These are phyloP conservation scores for Nemania sp. DNA, from an alignment of 2,329 filamentous ascomycete genomes.

Conservation along the genomic window DNA sequence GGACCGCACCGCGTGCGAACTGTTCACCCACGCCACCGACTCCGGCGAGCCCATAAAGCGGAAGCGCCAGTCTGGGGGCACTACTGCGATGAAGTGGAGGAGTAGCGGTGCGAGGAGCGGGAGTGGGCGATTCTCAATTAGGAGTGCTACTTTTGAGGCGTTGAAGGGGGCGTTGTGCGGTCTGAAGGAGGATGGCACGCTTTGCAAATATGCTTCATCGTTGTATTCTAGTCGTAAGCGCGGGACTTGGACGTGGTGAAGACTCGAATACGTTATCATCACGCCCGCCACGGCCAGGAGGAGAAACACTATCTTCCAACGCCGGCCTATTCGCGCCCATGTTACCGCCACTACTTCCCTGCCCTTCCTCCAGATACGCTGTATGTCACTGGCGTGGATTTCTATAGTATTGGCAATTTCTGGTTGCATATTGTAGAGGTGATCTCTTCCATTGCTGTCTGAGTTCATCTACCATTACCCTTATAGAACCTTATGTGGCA, in stretches of 20 bases:
- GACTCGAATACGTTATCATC: constrained; percentile 47
- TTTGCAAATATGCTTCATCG: constrained; percentile 18
- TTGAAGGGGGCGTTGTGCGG: constrained; percentile 53
- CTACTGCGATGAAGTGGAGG: constrained; percentile 67
- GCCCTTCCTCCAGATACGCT: constrained; percentile 22
- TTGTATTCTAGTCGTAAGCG: constrained; percentile 51
- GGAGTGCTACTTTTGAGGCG: constrained; percentile 64
- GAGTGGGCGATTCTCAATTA: constrained; percentile 65
- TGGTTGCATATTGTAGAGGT: background rate
- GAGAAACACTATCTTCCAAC: constrained; percentile 49
- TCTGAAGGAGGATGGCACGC: constrained; percentile 17
- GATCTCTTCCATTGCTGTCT: background rate
- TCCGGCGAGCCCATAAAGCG: constrained; percentile 65
- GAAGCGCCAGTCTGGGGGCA: constrained; percentile 69
- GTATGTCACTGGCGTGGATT: constrained; percentile 2
- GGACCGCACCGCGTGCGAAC: constrained; percentile 59
- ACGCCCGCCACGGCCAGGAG: constrained; percentile 38
- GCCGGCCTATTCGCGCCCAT: constrained; percentile 53
- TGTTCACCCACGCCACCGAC: constrained; percentile 60
- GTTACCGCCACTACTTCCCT: constrained; percentile 37
- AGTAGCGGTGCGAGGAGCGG: constrained; percentile 65
- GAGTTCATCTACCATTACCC: background rate
- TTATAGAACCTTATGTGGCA: background rate
- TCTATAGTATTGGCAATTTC: background rate
- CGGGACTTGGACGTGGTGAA: constrained; percentile 33